Percentiles rank a stretch among this genome's conserved stretches.
Conservation (phyloP, 2,329 filamentous ascomycete genomes). For the Trichoderma cornu-damae region DNA sequence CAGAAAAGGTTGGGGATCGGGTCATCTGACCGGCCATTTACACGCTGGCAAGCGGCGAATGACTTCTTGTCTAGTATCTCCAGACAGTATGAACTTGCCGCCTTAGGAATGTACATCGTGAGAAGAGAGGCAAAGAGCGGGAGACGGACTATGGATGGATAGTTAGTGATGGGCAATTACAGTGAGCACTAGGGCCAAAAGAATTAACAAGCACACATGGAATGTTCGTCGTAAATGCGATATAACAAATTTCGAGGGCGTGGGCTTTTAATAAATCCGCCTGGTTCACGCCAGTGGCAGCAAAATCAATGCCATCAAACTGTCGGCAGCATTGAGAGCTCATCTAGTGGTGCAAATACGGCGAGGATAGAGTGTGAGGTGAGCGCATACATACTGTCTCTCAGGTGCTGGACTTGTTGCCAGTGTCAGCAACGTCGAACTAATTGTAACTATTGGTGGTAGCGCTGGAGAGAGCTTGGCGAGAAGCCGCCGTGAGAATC, state of each 20-base stretch:
- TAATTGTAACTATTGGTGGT: background rate
- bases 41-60: conserved; percentile 32
- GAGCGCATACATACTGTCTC: conserved; percentile 43
- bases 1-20: conserved; percentile 24
- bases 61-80: conserved; percentile 30
- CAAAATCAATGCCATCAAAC: background rate
- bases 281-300: conserved; percentile 9
- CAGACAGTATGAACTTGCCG: conserved; percentile 28
- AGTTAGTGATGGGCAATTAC: conserved; percentile 28
- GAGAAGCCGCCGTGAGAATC: conserved; percentile 39
- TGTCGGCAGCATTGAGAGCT: conserved; percentile 14
- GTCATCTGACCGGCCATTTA: conserved; percentile 36
- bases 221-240: conserved; percentile 41
- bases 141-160: background rate
- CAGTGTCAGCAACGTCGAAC: background rate
- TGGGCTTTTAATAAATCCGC: conserved; percentile 31
- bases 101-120: conserved; percentile 22
- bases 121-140: background rate
- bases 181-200: conserved; percentile 45
- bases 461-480: background rate
- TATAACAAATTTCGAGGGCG: conserved; percentile 39
- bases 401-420: conserved; percentile 33
- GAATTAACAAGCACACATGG: conserved; percentile 43
- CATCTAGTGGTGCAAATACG: conserved; percentile 15
- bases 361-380: conserved; percentile 33